A percentile compares a stretch with the other conserved stretches of the same genome.
Conservation (phyloP, 805 yeast species). For the Metschnikowia vanudenii region DNA sequence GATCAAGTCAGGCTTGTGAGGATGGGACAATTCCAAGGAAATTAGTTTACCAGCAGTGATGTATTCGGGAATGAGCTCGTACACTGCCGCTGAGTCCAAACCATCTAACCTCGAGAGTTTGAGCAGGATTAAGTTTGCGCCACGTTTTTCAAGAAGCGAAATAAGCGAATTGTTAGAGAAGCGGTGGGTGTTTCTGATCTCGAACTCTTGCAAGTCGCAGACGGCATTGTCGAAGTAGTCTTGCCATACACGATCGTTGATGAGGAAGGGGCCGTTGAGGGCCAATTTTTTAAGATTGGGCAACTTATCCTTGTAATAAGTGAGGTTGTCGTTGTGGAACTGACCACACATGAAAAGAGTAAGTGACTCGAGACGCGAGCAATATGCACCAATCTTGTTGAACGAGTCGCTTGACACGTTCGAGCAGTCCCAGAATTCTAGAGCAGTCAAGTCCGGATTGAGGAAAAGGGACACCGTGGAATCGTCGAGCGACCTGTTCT, state of each 20-base stretch:
- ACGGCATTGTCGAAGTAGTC: conserved; percentile 63
- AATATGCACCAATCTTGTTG: conserved; percentile 68
- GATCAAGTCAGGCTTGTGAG: conserved; percentile 61
- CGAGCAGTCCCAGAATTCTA: conserved; percentile 94
- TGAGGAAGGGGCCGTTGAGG: conserved; percentile 89
- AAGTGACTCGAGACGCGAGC: conserved; percentile 67
- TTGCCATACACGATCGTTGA: conserved; percentile 76
- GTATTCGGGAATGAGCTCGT: conserved; percentile 64
- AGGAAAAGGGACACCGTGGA: conserved; percentile 73
- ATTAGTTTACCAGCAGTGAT: conserved; percentile 46
- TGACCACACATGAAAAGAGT: conserved; percentile 92
- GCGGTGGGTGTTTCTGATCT: conserved; percentile 79
- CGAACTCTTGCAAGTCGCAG: conserved; percentile 53
- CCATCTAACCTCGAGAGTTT: conserved; percentile 73
- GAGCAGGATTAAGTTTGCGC: conserved; percentile 50
- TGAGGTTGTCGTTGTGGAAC: conserved; percentile 71
- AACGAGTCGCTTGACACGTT: conserved; percentile 64
- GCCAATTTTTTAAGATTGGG: conserved; percentile 50
- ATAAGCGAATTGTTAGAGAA: conserved; percentile 66
- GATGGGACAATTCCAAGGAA: conserved; percentile 65
- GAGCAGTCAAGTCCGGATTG: conserved; percentile 49
- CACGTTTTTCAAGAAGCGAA: conserved; percentile 59
- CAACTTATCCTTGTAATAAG: conserved; percentile 61
- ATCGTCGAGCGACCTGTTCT: conserved; percentile 76
- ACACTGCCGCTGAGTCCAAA: conserved; percentile 53